Conservation (phyloP, 352 stramenopile genomes). For the Saprolegnia diclina region DNA sequence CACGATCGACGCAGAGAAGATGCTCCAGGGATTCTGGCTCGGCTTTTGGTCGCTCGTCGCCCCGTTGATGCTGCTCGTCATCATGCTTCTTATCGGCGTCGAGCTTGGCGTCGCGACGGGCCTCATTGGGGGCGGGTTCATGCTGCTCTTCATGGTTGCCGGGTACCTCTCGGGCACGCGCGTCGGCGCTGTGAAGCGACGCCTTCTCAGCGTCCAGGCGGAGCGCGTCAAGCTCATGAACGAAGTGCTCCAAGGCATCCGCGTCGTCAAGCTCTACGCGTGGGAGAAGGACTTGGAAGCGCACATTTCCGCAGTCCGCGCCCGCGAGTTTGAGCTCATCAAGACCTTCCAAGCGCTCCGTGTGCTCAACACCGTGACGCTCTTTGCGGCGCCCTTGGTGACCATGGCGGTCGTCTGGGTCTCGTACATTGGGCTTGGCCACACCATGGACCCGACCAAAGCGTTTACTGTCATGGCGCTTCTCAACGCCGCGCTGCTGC, state of each 20-base stretch:
- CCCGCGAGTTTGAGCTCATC: slow-evolving; percentile 38
- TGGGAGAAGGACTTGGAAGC: slow-evolving; percentile 53
- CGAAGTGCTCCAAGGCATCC: slow-evolving; percentile 87
- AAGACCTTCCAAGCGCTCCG: slow-evolving; percentile 48
- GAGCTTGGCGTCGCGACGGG: slow-evolving; percentile 29
- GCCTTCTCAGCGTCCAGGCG: slow-evolving; percentile 39
- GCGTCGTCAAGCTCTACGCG: slow-evolving; percentile 86
- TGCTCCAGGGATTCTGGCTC: slow-evolving; percentile 44
- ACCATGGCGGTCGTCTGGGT: neutral
- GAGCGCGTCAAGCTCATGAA: slow-evolving; percentile 89
- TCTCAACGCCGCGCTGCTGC: neutral
- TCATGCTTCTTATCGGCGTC: slow-evolving; percentile 39
- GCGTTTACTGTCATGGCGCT: neutral
- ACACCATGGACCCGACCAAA: neutral
- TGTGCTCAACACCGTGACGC: slow-evolving; percentile 50
- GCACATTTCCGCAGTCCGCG: slow-evolving; percentile 38
- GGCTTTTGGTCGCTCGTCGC: slow-evolving; percentile 43
- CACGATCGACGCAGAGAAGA: slow-evolving; percentile 42
- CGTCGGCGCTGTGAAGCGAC: neutral
- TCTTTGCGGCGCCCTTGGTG: slow-evolving; percentile 35
- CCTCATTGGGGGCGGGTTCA: neutral
- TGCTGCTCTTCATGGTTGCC: neutral
- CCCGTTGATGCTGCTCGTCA: slow-evolving; percentile 37
- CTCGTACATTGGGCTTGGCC: neutral
- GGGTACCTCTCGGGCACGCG: neutral